Conservation (phyloP, 495 filamentous ascomycete genomes). For the Neurospora sublineolata region DNA sequence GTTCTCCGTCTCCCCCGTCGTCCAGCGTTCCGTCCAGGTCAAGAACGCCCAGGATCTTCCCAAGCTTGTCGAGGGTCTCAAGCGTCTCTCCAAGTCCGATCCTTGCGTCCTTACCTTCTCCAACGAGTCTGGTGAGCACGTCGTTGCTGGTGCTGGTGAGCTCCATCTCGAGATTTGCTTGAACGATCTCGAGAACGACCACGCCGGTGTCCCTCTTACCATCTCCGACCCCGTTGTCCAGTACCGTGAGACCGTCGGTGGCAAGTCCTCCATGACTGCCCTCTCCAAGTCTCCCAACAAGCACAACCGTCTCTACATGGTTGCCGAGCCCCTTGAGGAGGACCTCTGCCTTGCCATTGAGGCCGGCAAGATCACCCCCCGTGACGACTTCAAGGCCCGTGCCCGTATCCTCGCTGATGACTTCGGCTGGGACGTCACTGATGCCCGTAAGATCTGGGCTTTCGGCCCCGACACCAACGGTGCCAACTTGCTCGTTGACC, state of each 20-base stretch:
- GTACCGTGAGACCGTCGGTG: slow-evolving; percentile 91
- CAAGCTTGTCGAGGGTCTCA: slow-evolving; percentile 99
- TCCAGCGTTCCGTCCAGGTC: slow-evolving; percentile 96
- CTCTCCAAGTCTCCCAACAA: slow-evolving; percentile 99
- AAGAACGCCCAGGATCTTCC: slow-evolving; percentile 99
- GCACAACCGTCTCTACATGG: slow-evolving; percentile 99
- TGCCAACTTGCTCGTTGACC: slow-evolving; percentile 96
- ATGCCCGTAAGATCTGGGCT: slow-evolving; percentile 99
- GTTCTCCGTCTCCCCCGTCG: slow-evolving; percentile 99
- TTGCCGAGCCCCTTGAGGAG: slow-evolving; percentile 78
- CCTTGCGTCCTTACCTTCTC: slow-evolving; percentile 90
- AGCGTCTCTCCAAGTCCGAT: slow-evolving; percentile 99
- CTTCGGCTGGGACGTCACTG: slow-evolving; percentile 97
- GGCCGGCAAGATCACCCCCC: slow-evolving; percentile 78
- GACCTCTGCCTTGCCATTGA: slow-evolving; percentile 88
- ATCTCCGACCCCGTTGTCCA: slow-evolving; percentile 94
- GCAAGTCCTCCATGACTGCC: slow-evolving; percentile 79
- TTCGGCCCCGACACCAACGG: slow-evolving; percentile 97
- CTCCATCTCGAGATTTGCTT: slow-evolving; percentile 99
- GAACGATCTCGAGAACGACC: slow-evolving; percentile 99
- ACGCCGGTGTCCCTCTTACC: slow-evolving; percentile 93
- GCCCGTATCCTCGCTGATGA: slow-evolving; percentile 95
- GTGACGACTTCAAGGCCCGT: slow-evolving; percentile 98
- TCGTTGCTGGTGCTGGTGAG: slow-evolving; percentile 98
- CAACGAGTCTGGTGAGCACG: slow-evolving; percentile 88